These are phyloP conservation scores for Monosporascus sp. DNA, from an alignment of 2,329 filamentous ascomycete genomes.

Conservation along the genomic window DNA sequence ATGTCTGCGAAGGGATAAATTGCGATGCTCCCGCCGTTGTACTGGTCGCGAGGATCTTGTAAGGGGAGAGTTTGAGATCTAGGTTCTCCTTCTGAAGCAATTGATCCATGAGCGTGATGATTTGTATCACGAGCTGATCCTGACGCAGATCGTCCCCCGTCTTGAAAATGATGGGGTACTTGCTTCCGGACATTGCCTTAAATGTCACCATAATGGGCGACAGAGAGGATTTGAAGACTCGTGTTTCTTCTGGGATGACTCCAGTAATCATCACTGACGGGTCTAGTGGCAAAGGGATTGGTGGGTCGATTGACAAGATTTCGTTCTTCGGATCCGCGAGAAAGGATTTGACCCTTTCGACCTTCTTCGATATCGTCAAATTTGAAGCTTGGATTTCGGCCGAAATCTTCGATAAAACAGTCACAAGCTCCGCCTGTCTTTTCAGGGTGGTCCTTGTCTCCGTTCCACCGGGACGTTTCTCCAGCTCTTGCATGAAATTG, in stretches of 20 bases:
- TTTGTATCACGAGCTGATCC: conserved; percentile 93
- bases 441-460: conserved; percentile 72
- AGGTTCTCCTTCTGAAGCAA: conserved; percentile 93
- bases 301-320: conserved; percentile 74
- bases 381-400: conserved; percentile 80
- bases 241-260: conserved; percentile 76
- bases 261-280: conserved; percentile 76
- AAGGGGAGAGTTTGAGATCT: conserved; percentile 90
- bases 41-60: conserved; percentile 92
- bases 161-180: conserved; percentile 95
- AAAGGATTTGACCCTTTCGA: conserved; percentile 78
- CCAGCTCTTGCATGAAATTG: conserved; percentile 89
- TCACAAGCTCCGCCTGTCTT: conserved; percentile 84
- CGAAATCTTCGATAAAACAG: conserved; percentile 81
- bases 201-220: conserved; percentile 90
- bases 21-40: conserved; percentile 87
- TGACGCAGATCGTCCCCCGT: conserved; percentile 93
- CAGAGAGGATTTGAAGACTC: conserved; percentile 92
- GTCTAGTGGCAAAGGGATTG: conserved; percentile 82
- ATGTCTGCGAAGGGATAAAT: conserved; percentile 80
- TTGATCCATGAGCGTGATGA: conserved; percentile 97
- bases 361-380: conserved; percentile 73
- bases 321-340: conserved; percentile 89
- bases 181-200: conserved; percentile 69
- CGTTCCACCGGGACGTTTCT: conserved; percentile 63